Conservation (phyloP, 1,284 basidiomycete genomes). For the Ganoderma lingzhi region DNA sequence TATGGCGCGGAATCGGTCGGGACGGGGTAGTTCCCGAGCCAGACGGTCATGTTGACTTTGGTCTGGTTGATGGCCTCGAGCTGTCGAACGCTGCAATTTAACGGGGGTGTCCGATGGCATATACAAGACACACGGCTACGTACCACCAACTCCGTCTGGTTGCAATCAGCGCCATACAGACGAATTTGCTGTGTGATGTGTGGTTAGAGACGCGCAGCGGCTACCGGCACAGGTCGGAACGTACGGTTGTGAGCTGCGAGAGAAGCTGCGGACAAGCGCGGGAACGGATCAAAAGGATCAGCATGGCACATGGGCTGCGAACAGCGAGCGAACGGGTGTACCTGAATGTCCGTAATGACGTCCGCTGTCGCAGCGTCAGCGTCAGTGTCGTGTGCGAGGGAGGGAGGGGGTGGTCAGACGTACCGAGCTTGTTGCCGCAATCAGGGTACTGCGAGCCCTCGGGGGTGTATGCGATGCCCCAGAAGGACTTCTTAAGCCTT, state of each 20-base stretch:
- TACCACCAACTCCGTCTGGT: conserved; percentile 62
- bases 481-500: conserved; percentile 70
- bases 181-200: conserved; percentile 46
- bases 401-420: conserved; percentile 30
- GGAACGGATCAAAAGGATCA: conserved; percentile 17
- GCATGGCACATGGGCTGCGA: neutral
- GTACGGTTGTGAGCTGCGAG: conserved; percentile 58
- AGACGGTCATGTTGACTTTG: conserved; percentile 89
- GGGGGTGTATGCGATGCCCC: conserved; percentile 80
- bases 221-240: neutral
- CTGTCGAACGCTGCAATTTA: conserved; percentile 38
- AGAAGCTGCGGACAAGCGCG: conserved; percentile 48
- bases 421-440: conserved; percentile 58
- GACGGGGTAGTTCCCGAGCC: conserved; percentile 81
- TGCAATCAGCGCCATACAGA: conserved; percentile 67
- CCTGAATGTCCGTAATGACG: conserved; percentile 63
- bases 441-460: conserved; percentile 57
- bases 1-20: conserved; percentile 77
- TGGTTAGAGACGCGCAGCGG: conserved; percentile 36
- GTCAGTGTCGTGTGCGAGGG: neutral
- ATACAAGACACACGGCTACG: conserved; percentile 29
- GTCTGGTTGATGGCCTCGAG: conserved; percentile 88
- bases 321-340: conserved; percentile 28
- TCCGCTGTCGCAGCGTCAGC: conserved; percentile 24
- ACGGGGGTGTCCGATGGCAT: conserved; percentile 8